Percentiles rank a stretch among this genome's conserved stretches.
Conservation (phyloP, 2,329 filamentous ascomycete genomes). For the Stachybotrys chlorohalonatus region DNA sequence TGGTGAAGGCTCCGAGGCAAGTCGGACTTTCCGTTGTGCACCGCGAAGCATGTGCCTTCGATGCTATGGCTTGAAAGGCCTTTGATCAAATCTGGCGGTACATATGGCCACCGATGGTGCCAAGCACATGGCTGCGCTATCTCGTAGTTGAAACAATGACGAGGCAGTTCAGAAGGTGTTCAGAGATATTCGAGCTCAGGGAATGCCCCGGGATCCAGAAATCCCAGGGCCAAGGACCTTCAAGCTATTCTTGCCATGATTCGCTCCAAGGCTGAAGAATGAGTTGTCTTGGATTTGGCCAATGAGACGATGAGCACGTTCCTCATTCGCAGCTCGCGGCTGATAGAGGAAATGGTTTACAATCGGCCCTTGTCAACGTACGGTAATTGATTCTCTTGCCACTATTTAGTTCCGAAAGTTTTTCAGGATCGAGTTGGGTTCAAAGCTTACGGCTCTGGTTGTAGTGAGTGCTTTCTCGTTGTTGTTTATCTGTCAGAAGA, state of each 20-base stretch:
- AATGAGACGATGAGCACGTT: constrained; percentile 12
- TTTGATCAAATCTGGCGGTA: constrained; percentile 22
- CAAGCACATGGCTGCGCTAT: constrained; percentile 4
- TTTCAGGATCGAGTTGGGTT: constrained; percentile 12
- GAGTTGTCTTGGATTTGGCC: constrained; percentile 6
- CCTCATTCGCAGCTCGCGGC: constrained; percentile 11
- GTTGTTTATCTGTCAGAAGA: constrained; percentile 15
- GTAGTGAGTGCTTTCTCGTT: constrained; percentile 17
- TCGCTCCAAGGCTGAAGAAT: constrained; percentile 3
- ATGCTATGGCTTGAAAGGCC: constrained; percentile 25
- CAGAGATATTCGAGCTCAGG: not conserved
- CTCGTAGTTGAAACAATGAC: not conserved
- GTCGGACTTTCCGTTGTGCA: not conserved
- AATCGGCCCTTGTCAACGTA: constrained; percentile 15
- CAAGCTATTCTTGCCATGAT: constrained; percentile 1
- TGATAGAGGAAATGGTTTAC: constrained; percentile 14
- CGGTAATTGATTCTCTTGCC: constrained; percentile 18
- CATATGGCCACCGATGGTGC: no score
- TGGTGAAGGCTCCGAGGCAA: constrained; percentile 1
- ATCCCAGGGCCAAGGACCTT: constrained; percentile 5
- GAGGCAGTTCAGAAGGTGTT: not conserved
- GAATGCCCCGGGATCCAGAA: not conserved
- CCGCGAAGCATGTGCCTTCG: constrained; percentile 16
- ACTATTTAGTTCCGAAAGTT: constrained; percentile 20
- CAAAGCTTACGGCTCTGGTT: constrained; percentile 15